Conservation (phyloP, 2,329 filamentous ascomycete genomes). For the Fusarium scirpi region DNA sequence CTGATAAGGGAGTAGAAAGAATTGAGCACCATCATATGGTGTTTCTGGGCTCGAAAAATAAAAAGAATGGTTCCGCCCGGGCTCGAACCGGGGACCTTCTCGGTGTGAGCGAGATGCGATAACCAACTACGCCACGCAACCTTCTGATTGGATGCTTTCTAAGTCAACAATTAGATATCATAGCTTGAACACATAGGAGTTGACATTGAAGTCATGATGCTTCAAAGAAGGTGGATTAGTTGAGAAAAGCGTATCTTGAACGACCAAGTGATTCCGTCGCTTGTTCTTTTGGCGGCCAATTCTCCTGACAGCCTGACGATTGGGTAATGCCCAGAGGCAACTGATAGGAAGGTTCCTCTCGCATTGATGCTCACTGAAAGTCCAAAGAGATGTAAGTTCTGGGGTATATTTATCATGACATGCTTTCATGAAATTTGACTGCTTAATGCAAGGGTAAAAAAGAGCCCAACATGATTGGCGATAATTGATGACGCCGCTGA, state of each 20-base stretch:
- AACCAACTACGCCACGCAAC: slow-evolving; percentile 8
- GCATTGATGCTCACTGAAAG: too few relatives aligned
- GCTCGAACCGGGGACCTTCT: slow-evolving; percentile 12
- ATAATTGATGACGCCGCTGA: background rate
- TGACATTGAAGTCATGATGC: background rate
- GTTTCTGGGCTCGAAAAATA: background rate
- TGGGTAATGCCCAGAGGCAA: too few relatives aligned
- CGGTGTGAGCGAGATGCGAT: slow-evolving; percentile 10
- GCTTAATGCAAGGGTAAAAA: background rate
- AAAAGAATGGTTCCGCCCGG: slow-evolving; percentile 3
- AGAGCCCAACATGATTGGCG: rapidly evolving
- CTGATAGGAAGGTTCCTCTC: too few relatives aligned
- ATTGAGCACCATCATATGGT: background rate
- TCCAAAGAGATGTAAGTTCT: too few relatives aligned
- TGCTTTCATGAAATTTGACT: too few relatives aligned
- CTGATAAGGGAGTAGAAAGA: background rate
- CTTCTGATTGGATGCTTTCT: background rate
- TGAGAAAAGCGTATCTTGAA: too few relatives aligned
- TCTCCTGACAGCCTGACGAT: too few relatives aligned
- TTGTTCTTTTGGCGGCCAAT: too few relatives aligned
- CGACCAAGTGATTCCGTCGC: too few relatives aligned
- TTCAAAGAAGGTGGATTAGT: too few relatives aligned
- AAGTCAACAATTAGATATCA: rapidly evolving
- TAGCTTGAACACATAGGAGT: rapidly evolving
- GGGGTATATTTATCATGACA: too few relatives aligned